A percentile compares a stretch with the other conserved stretches of the same genome.
Evolutionary conservation across 2,329 filamentous ascomycete genomes (phyloP).

Genomic region (Arthrobotrys iridis): DNA sequence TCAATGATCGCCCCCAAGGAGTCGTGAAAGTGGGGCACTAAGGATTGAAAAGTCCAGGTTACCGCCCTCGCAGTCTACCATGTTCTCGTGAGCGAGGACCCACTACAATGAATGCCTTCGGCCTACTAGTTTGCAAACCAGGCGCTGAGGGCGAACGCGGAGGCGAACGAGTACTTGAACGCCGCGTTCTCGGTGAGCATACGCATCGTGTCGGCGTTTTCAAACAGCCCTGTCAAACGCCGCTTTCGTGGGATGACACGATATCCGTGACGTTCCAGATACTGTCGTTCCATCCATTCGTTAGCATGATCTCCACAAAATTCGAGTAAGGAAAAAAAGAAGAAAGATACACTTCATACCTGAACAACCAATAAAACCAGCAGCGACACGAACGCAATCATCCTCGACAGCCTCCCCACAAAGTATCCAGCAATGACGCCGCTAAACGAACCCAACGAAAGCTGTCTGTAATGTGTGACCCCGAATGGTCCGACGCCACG

Average conservation of each 20-base stretch:
- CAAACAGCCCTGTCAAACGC: neutral
- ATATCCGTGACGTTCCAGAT: constrained; percentile 28
- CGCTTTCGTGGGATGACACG: constrained; percentile 3
- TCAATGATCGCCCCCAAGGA: no score
- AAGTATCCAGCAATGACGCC: constrained; percentile 36
- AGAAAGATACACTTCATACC: no score
- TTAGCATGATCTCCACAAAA: neutral
- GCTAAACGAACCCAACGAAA: constrained; percentile 35
- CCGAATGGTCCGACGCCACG: neutral
- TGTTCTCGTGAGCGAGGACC: no score
- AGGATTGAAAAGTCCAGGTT: no score
- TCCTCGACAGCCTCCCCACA: constrained; percentile 23
- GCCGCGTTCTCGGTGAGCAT: constrained; percentile 25
- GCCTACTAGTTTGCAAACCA: constrained; percentile 45
- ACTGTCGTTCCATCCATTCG: constrained; percentile 16
- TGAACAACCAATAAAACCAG: constrained; percentile 26
- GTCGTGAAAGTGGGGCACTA: no score
- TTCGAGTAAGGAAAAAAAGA: no score
- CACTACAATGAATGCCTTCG: neutral
- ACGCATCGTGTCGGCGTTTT: neutral
- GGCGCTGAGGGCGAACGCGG: constrained; percentile 41
- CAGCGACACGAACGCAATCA: constrained; percentile 22
- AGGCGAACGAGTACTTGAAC: constrained; percentile 37
- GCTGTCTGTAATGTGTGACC: constrained; percentile 19
- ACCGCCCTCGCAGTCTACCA: no score